phyloP scores from a whole-genome alignment of 257 asterid species.

The Penstemon davidsonii region DNA sequence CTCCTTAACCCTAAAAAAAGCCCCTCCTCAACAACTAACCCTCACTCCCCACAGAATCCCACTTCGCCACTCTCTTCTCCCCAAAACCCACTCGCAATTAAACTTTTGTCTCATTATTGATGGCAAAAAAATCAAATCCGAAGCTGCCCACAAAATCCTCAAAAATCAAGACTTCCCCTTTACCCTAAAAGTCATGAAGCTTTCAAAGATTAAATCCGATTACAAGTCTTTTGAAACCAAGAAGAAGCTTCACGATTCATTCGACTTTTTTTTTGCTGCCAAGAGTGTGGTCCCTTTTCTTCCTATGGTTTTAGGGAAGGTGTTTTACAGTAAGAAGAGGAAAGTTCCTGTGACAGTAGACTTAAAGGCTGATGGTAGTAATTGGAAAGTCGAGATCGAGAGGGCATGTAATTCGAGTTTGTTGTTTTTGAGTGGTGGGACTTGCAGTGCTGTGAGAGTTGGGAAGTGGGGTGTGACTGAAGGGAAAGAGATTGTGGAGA shows the following conservation, averaged over 20 bases:
- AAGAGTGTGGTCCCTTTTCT: constrained; percentile 45
- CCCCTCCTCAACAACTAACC: constrained; percentile 46
- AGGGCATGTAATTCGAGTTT: constrained; percentile 47
- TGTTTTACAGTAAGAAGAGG: constrained; percentile 69
- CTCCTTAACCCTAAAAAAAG: constrained; percentile 59
- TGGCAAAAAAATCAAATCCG: constrained; percentile 60
- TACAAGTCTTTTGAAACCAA: constrained; percentile 61
- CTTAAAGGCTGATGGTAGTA: constrained; percentile 42
- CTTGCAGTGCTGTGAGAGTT: constrained; percentile 59
- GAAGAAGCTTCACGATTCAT: constrained; percentile 47
- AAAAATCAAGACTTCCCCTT: constrained; percentile 37
- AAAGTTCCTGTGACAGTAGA: constrained; percentile 68
- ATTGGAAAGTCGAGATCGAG: constrained; percentile 79
- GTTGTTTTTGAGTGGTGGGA: constrained; percentile 72
- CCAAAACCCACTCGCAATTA: constrained; percentile 25
- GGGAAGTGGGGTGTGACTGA: constrained; percentile 58
- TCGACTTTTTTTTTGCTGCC: constrained; percentile 61
- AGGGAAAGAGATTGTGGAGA: constrained; percentile 53
- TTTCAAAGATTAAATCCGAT: constrained; percentile 68
- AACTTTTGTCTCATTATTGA: constrained; percentile 66
- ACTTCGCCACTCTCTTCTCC: constrained; percentile 48
- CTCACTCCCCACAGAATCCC: constrained; percentile 51
- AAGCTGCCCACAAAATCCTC: constrained; percentile 44
- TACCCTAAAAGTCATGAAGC: constrained; percentile 47
- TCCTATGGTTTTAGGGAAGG: constrained; percentile 64